Conservation (phyloP, 1,284 basidiomycete species). For the Leucoagaricus sp. region DNA sequence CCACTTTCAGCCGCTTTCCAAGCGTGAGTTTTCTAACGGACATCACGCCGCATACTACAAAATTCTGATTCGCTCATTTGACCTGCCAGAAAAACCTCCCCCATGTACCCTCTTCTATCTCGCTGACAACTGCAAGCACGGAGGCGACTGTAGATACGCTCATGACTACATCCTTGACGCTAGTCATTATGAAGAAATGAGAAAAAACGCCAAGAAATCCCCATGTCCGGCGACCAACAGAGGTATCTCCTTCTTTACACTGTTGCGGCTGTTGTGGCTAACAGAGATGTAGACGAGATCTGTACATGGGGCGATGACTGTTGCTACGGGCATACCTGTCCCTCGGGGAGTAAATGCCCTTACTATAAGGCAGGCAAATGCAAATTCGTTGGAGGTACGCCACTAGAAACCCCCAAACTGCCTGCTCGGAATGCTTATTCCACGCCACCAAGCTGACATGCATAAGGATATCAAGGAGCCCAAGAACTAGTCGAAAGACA, state of each 20-base stretch:
- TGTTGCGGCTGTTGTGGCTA: neutral
- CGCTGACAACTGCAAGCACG: conserved; percentile 51
- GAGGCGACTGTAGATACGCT: conserved; percentile 53
- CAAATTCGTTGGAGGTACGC: conserved; percentile 59
- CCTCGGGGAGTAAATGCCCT: conserved; percentile 46
- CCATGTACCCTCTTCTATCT: conserved; percentile 71
- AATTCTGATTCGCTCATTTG: neutral
- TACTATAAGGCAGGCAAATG: conserved; percentile 55
- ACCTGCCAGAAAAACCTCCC: conserved; percentile 53
- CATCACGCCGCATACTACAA: conserved; percentile 14
- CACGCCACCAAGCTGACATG: conserved; percentile 40
- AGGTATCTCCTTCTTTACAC: conserved; percentile 27
- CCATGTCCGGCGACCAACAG: conserved; percentile 59
- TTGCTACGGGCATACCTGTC: conserved; percentile 62
- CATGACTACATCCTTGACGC: conserved; percentile 57
- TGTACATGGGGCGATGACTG: conserved; percentile 61
- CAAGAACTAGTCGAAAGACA: neutral
- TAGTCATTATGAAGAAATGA: conserved; percentile 52
- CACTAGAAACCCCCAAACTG: conserved; percentile 6
- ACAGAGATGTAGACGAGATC: conserved; percentile 40
- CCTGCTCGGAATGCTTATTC: conserved; percentile 20
- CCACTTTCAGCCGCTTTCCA: conserved; percentile 8
- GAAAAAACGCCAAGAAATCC: conserved; percentile 54
- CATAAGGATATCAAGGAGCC: conserved; percentile 31
- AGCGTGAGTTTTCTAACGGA: neutral